A percentile compares a stretch with the other conserved stretches of the same genome.
Conservation (phyloP, 352 stramenopile genomes). For the Globisporangium rhizosaccharum region DNA sequence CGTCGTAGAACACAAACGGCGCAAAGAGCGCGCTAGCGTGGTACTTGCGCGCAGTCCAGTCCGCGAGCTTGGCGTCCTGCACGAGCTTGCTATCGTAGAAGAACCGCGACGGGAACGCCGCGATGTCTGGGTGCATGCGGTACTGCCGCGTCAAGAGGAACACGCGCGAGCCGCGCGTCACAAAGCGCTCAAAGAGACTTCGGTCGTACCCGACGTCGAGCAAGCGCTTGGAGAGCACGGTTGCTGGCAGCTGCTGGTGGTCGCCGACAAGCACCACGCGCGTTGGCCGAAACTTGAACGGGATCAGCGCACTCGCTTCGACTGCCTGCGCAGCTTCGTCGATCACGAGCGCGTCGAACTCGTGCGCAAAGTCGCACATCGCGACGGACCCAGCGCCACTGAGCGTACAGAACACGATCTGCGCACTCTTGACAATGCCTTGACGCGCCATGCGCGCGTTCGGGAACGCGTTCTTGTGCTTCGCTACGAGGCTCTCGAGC, state of each 20-base stretch:
- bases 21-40: constrained; percentile 38
- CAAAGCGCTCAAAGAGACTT: constrained; percentile 96
- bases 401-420: constrained; percentile 86
- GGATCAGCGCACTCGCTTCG: constrained; percentile 95
- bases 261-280: constrained; percentile 89
- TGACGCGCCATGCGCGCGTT: constrained; percentile 53
- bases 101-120: constrained; percentile 90
- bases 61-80: constrained; percentile 66
- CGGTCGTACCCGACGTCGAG: constrained; percentile 84
- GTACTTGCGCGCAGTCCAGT: constrained; percentile 72
- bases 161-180: constrained; percentile 69
- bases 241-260: constrained; percentile 97
- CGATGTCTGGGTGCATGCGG: constrained; percentile 96
- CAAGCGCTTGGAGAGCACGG: constrained; percentile 91
- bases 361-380: constrained; percentile 86
- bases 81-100: constrained; percentile 95
- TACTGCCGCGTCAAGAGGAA: constrained; percentile 96
- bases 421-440: constrained; percentile 63
- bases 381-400: constrained; percentile 67
- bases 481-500: constrained; percentile 59
- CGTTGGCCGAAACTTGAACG: constrained; percentile 89
- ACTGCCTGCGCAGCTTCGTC: constrained; percentile 97
- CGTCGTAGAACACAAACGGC: constrained; percentile 66
- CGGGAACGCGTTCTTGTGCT: constrained; percentile 52
- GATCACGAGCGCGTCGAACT: constrained; percentile 96